phyloP scores from a whole-genome alignment of 306 rosid genomes.

The Fagus crenata region DNA sequence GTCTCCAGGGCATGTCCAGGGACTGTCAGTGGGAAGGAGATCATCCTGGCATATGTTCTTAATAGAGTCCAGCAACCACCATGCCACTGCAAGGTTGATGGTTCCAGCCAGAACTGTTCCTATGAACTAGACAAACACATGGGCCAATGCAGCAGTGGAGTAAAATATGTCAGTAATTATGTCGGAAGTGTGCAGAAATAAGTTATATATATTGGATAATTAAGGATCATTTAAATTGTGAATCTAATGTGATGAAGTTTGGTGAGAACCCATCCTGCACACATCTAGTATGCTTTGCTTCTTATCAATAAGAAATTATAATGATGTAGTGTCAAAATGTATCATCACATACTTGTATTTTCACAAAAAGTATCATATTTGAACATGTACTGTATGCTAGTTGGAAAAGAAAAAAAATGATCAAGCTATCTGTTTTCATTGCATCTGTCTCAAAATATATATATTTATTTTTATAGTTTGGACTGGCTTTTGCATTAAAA shows the following conservation, averaged over 20 bases:
- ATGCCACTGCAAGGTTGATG: slow-evolving; percentile 66
- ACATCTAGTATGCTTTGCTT: neutral
- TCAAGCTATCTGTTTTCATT: too few relatives aligned
- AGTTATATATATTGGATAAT: neutral
- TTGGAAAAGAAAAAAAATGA: too few relatives aligned
- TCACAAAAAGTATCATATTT: too few relatives aligned
- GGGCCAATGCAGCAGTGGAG: slow-evolving; percentile 17
- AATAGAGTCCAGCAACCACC: slow-evolving; percentile 68
- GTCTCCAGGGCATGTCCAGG: slow-evolving; percentile 80
- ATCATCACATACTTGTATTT: too few relatives aligned
- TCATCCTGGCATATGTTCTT: slow-evolving; percentile 59
- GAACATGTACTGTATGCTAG: too few relatives aligned
- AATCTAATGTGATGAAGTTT: neutral
- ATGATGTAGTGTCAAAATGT: too few relatives aligned
- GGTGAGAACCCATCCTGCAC: neutral
- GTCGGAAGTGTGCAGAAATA: neutral
- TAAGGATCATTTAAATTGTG: neutral
- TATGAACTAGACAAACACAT: slow-evolving; percentile 49
- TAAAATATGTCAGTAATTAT: slow-evolving; percentile 15
- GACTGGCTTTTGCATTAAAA: slow-evolving; percentile 4
- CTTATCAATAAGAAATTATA: neutral
- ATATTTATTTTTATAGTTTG: too few relatives aligned
- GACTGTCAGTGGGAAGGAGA: slow-evolving; percentile 58
- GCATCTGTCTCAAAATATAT: too few relatives aligned
- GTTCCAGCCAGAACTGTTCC: slow-evolving; percentile 88